Evolutionary conservation across 106 monocot genomes (phyloP).

Genomic region (Alisma plantagoaquatica): DNA sequence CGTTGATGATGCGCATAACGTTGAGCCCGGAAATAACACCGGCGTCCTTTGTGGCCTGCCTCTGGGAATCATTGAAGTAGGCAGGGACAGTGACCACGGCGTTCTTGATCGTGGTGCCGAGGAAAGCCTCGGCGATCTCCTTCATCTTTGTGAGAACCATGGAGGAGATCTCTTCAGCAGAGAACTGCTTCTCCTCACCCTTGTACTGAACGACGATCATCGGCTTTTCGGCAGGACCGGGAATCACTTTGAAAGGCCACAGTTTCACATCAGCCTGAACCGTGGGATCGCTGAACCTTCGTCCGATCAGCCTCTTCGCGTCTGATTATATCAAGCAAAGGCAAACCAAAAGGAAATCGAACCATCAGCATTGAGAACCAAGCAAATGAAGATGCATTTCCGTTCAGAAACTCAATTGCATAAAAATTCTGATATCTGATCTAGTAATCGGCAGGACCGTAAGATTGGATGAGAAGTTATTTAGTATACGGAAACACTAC

Average conservation of each 20-base stretch:
- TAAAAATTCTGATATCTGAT: too few species aligned
- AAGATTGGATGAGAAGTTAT: too few species aligned
- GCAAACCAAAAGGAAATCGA: too few species aligned
- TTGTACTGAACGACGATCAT: constrained; percentile 14
- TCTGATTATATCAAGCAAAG: constrained; percentile 8
- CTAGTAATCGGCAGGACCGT: too few species aligned
- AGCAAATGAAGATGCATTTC: too few species aligned
- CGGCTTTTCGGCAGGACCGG: constrained; percentile 7
- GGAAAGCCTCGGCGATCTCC: constrained; percentile 13
- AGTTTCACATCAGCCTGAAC: constrained; percentile 7
- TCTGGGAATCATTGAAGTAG: constrained; percentile 19
- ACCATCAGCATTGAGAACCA: too few species aligned
- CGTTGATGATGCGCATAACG: constrained; percentile 17
- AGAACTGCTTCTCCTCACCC: constrained; percentile 12
- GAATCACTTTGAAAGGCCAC: constrained; percentile 19
- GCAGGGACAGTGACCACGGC: constrained; percentile 15
- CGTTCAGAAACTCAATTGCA: too few species aligned
- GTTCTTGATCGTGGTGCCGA: constrained; percentile 10
- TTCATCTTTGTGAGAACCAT: constrained; percentile 17
- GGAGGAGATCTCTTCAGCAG: constrained; percentile 21
- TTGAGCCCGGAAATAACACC: constrained; percentile 15
- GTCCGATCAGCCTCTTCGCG: constrained; percentile 22
- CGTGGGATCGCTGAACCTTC: constrained; percentile 8
- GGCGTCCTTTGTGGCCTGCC: constrained; percentile 16
- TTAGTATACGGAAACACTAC: too few species aligned